Conservation (phyloP, 2,329 filamentous ascomycete species). For the Phialophora tarda region DNA sequence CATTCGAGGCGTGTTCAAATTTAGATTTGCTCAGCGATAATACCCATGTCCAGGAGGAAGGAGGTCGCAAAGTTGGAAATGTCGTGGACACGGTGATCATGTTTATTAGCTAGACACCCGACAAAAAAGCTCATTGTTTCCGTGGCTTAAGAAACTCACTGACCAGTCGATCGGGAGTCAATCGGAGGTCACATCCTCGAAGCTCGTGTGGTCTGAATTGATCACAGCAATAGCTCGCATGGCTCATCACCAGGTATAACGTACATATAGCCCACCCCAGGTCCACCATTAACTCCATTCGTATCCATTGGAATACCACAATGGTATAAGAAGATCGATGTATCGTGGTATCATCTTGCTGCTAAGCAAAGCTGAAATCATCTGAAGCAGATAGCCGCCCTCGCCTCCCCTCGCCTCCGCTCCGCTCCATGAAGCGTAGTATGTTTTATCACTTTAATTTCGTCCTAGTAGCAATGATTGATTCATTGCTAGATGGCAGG, state of each 20-base stretch:
- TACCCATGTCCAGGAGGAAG: too few species aligned
- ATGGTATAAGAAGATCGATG: constrained; percentile 20
- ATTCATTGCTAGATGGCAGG: neutral
- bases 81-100: neutral
- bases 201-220: neutral
- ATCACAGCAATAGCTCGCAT: neutral
- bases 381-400: constrained; percentile 3
- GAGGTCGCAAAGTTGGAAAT: neutral
- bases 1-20: too few species aligned
- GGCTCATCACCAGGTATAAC: neutral
- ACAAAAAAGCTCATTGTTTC: neutral
- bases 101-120: neutral
- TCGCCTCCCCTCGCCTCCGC: neutral
- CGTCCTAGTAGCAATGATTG: neutral
- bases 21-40: too few species aligned
- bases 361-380: constrained; percentile 3
- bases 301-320: neutral
- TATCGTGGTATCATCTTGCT: constrained; percentile 34
- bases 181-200: neutral
- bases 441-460: neutral
- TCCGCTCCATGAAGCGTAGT: neutral
- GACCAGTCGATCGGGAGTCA: neutral
- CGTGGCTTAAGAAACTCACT: neutral
- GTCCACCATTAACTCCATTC: neutral
- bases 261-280: neutral